phyloP scores from a whole-genome alignment of 169 alveolate species.

The Pseudocohnilembus persalinus region DNA sequence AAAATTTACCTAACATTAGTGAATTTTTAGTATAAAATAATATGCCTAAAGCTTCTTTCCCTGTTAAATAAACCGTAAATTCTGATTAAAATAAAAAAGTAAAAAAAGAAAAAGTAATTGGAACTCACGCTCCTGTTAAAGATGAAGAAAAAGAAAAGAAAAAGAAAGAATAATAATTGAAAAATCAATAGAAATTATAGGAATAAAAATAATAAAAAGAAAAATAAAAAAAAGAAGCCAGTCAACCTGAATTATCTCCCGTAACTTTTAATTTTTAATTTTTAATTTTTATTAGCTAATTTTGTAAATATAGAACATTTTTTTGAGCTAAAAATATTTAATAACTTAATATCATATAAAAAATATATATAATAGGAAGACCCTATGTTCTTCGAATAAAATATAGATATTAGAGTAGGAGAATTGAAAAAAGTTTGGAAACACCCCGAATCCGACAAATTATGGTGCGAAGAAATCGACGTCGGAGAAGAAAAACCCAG shows the following conservation, averaged over 20 bases:
- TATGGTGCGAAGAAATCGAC: slow-evolving; percentile 82
- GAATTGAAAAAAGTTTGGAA: slow-evolving; percentile 47
- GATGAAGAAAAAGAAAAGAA: neutral
- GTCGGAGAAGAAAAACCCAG: slow-evolving; percentile 80
- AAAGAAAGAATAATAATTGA: too few relatives aligned
- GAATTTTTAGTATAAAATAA: neutral
- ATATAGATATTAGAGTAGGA: neutral
- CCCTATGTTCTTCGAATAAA: neutral
- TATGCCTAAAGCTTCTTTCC: neutral
- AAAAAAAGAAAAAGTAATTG: neutral
- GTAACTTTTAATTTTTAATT: too few relatives aligned
- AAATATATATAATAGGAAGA: neutral
- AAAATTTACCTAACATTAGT: neutral
- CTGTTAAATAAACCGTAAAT: too few relatives aligned
- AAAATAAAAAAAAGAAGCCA: neutral
- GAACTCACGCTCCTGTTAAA: neutral
- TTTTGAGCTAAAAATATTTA: too few relatives aligned
- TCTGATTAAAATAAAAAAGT: too few relatives aligned
- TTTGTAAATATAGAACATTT: too few relatives aligned
- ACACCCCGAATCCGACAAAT: slow-evolving; percentile 80
- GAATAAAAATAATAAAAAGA: neutral
- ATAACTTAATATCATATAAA: too few relatives aligned
- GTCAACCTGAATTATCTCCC: too few relatives aligned
- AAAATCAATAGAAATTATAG: neutral
- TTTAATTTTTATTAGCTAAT: too few relatives aligned